Evolutionary conservation across 495 filamentous ascomycete species (phyloP).

Genomic region (Cercophora samala): DNA sequence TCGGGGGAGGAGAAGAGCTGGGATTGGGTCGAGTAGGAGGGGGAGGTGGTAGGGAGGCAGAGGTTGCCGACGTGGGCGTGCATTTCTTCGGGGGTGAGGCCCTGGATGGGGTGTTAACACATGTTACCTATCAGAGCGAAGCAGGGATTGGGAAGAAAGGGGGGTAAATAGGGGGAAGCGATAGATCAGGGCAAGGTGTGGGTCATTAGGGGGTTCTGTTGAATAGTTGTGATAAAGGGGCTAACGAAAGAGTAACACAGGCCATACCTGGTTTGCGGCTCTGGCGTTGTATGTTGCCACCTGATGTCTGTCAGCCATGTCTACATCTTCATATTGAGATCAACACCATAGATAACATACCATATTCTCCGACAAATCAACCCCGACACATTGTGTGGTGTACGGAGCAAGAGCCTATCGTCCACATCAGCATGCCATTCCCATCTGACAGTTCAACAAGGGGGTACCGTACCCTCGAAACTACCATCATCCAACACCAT

Average conservation of each 20-base stretch:
- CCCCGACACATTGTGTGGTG: conserved; percentile 57
- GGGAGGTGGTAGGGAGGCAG: conserved; percentile 24
- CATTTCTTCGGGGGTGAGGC: conserved; percentile 49
- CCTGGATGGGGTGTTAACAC: conserved; percentile 30
- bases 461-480: conserved; percentile 16
- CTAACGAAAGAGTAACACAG: background rate
- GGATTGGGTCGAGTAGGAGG: conserved; percentile 37
- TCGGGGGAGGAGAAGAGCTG: conserved; percentile 41
- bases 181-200: background rate
- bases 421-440: background rate
- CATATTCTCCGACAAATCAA: conserved; percentile 70
- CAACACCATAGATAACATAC: conserved; percentile 11
- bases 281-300: conserved; percentile 53
- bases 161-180: background rate
- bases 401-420: conserved; percentile 56
- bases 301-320: conserved; percentile 13
- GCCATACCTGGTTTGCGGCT: conserved; percentile 41
- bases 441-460: background rate
- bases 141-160: background rate
- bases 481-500: conserved; percentile 35
- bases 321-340: background rate
- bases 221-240: background rate
- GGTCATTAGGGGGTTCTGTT: background rate
- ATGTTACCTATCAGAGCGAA: no score
- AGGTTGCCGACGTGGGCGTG: conserved; percentile 60